Evolutionary conservation across 441 rosid species (phyloP).

Genomic region (Iberis amara): DNA sequence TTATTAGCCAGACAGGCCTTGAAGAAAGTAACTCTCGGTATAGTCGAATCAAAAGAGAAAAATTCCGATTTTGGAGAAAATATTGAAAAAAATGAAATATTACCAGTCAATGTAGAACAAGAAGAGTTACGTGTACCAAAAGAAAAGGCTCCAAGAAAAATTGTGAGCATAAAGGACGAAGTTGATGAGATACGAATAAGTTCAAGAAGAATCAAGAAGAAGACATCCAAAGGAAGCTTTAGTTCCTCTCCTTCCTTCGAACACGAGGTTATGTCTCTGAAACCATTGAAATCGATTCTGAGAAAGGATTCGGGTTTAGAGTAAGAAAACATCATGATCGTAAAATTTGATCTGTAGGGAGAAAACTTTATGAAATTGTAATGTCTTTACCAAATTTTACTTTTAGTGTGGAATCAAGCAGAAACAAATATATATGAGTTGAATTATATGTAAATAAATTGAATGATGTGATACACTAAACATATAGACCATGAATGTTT

Average conservation of each 20-base stretch:
- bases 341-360: too few relatives aligned
- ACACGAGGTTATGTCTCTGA: constrained; percentile 12
- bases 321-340: too few relatives aligned
- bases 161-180: constrained; percentile 29
- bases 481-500: too few relatives aligned
- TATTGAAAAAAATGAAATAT: constrained; percentile 1
- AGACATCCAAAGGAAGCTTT: constrained; percentile 25
- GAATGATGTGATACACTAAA: too few relatives aligned
- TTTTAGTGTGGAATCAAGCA: too few relatives aligned
- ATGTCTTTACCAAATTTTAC: too few relatives aligned
- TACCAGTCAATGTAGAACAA: constrained; percentile 8
- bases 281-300: constrained; percentile 33
- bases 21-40: constrained; percentile 23
- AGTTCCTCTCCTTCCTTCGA: constrained; percentile 1
- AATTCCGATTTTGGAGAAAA: constrained; percentile 9
- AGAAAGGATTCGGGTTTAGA: constrained; percentile 20
- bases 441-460: too few relatives aligned
- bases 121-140: constrained; percentile 2
- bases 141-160: constrained; percentile 27
- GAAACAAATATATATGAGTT: too few relatives aligned
- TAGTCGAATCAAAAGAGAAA: not conserved
- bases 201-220: constrained; percentile 29
- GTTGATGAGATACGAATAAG: constrained; percentile 28
- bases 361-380: too few relatives aligned
- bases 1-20: constrained; percentile 15